These are phyloP conservation scores for Aspergillus sp. DNA, from an alignment of 2,329 filamentous ascomycete species.

Conservation along the genomic window DNA sequence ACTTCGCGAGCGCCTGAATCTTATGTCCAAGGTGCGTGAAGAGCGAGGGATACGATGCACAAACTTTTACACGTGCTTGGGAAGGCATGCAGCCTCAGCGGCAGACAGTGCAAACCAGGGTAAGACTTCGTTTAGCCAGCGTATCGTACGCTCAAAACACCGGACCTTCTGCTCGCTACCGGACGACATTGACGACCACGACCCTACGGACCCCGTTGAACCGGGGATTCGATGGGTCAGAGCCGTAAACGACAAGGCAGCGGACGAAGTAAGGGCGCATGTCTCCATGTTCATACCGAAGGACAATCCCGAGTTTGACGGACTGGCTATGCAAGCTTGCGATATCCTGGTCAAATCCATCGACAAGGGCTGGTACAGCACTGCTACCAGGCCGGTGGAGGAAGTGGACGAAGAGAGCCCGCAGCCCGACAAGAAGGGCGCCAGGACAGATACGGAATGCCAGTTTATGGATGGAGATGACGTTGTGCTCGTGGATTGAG, in stretches of 20 bases:
- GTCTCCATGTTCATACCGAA: conserved; percentile 42
- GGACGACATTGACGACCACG: conserved; percentile 36
- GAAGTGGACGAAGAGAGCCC: conserved; percentile 9
- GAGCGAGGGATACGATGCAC: conserved; percentile 66
- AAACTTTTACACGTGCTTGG: conserved; percentile 80
- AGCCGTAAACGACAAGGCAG: conserved; percentile 67
- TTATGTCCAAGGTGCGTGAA: conserved; percentile 54
- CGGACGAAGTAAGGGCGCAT: conserved; percentile 73
- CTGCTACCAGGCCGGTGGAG: conserved; percentile 15
- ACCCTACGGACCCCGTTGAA: conserved; percentile 11
- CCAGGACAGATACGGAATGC: conserved; percentile 9
- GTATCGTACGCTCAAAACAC: conserved; percentile 43
- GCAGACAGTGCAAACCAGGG: conserved; percentile 15
- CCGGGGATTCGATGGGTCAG: conserved; percentile 53
- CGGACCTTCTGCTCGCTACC: conserved; percentile 87
- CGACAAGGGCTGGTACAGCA: conserved; percentile 31
- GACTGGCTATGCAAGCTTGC: conserved; percentile 30
- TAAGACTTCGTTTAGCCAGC: conserved; percentile 24
- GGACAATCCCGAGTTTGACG: conserved; percentile 37
- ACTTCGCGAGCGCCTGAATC: conserved; percentile 62
- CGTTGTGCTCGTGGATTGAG: conserved; percentile 26
- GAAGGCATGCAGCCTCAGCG: conserved; percentile 48
- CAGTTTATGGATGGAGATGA: conserved; percentile 26
- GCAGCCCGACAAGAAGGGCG: conserved; percentile 7
- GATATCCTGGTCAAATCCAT: conserved; percentile 31